A percentile compares a stretch with the other conserved stretches of the same genome.
Evolutionary conservation across 2,329 filamentous ascomycete genomes (phyloP).

Genomic region (Hymenoscyphus fraxineus): DNA sequence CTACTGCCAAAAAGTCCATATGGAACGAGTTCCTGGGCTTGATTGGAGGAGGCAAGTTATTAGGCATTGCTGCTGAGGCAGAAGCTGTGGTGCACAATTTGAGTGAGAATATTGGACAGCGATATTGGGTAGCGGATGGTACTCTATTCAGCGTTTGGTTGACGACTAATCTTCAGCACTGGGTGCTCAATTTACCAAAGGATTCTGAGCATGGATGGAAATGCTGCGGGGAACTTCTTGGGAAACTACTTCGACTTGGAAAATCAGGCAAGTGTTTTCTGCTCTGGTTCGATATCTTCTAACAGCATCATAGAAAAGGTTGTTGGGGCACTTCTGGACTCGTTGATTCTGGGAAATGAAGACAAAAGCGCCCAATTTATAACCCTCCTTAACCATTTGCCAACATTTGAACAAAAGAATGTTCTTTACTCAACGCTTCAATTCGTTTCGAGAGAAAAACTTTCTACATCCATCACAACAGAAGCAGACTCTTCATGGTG

Average conservation of each 20-base stretch:
- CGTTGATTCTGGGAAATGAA: slow-evolving; percentile 22
- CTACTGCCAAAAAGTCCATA: slow-evolving; percentile 45
- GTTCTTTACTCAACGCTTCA: slow-evolving; percentile 28
- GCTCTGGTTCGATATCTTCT: neutral
- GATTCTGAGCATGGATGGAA: slow-evolving; percentile 27
- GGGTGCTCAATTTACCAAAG: slow-evolving; percentile 21
- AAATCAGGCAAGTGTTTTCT: slow-evolving; percentile 27
- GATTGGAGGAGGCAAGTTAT: slow-evolving; percentile 55
- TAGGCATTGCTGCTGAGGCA: slow-evolving; percentile 55
- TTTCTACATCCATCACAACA: slow-evolving; percentile 24
- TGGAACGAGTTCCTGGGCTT: slow-evolving; percentile 63
- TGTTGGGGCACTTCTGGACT: slow-evolving; percentile 25
- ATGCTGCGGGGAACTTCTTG: slow-evolving; percentile 29
- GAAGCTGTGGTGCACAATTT: slow-evolving; percentile 38
- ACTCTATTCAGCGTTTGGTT: slow-evolving; percentile 32
- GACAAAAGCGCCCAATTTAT: slow-evolving; percentile 23
- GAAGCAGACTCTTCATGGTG: slow-evolving; percentile 33
- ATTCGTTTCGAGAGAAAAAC: slow-evolving; percentile 27
- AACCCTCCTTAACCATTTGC: slow-evolving; percentile 27
- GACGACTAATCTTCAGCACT: slow-evolving; percentile 30
- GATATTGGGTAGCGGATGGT: slow-evolving; percentile 33
- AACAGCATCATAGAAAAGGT: slow-evolving; percentile 27
- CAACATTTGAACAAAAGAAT: slow-evolving; percentile 32
- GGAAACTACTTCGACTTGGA: slow-evolving; percentile 33
- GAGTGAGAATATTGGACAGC: slow-evolving; percentile 24